Evolutionary conservation across 2,329 filamentous ascomycete species (phyloP).

Genomic region (Stachybotrys chlorohalonatus): DNA sequence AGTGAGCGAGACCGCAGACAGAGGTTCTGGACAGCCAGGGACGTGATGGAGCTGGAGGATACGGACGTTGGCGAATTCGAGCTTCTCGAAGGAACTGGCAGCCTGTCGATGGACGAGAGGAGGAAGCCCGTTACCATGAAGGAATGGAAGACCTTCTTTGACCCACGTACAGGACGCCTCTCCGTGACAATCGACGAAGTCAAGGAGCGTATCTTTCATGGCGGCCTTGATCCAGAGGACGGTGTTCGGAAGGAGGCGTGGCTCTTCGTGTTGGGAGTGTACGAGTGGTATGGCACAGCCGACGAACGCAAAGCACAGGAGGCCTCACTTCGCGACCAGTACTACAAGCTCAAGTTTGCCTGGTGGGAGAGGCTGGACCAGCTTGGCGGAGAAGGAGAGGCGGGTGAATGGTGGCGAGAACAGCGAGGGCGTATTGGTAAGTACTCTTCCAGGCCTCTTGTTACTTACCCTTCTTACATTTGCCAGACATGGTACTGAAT

Average conservation of each 20-base stretch:
- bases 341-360: conserved; percentile 82
- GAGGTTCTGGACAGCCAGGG: conserved; percentile 85
- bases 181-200: conserved; percentile 82
- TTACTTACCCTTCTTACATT: neutral
- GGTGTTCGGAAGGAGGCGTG: conserved; percentile 94
- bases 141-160: conserved; percentile 91
- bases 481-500: conserved; percentile 6
- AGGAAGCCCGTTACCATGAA: conserved; percentile 68
- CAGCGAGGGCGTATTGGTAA: conserved; percentile 88
- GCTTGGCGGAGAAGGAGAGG: conserved; percentile 66
- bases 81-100: conserved; percentile 71
- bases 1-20: conserved; percentile 80
- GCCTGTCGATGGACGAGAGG: conserved; percentile 65
- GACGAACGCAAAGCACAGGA: conserved; percentile 78
- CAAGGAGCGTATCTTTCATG: conserved; percentile 95
- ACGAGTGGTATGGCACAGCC: conserved; percentile 83
- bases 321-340: conserved; percentile 83
- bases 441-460: conserved; percentile 18
- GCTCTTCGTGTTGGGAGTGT: conserved; percentile 86
- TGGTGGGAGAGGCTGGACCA: conserved; percentile 97
- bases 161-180: conserved; percentile 62
- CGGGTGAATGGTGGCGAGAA: conserved; percentile 94
- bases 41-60: conserved; percentile 88
- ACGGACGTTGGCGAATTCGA: conserved; percentile 95
- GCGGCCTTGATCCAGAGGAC: conserved; percentile 79